Conservation (phyloP, 345 rosid species). For the Salix exigua region DNA sequence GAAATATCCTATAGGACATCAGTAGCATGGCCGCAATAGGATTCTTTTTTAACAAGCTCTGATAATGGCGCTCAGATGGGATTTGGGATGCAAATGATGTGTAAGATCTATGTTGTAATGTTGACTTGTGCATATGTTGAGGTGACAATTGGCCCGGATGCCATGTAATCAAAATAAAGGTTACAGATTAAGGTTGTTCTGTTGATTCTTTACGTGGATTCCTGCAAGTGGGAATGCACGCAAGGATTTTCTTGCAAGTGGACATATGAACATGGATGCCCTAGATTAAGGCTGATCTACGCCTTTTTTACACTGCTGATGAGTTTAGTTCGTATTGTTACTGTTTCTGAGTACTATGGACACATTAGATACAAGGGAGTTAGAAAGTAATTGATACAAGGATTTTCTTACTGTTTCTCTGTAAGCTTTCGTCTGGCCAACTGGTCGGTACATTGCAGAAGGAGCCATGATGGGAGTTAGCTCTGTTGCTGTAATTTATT, state of each 20-base stretch:
- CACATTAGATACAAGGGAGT: neutral
- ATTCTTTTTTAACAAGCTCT: slow-evolving; percentile 7
- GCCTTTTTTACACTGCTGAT: neutral
- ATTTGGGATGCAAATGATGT: neutral
- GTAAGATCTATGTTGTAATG: neutral
- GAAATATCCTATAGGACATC: slow-evolving; percentile 33
- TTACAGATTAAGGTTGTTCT: neutral
- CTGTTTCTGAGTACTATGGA: neutral
- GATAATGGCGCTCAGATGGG: neutral
- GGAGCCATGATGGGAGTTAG: neutral
- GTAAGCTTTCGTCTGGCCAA: neutral
- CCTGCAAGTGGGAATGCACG: neutral
- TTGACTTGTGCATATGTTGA: neutral
- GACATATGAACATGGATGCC: neutral
- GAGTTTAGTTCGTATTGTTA: neutral
- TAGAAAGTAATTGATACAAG: neutral
- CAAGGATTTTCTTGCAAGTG: neutral
- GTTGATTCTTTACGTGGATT: neutral
- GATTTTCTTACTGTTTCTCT: too few species aligned
- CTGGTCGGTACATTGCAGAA: neutral
- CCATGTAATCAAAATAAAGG: neutral
- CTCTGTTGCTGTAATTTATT: neutral
- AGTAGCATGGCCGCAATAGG: slow-evolving; percentile 20
- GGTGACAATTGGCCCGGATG: neutral
- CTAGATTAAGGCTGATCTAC: neutral